Percentiles rank a stretch among this genome's conserved stretches.
These are phyloP conservation scores for Austroboletus rostrupii DNA, from an alignment of 1,284 basidiomycete genomes.

Conservation along the genomic window DNA sequence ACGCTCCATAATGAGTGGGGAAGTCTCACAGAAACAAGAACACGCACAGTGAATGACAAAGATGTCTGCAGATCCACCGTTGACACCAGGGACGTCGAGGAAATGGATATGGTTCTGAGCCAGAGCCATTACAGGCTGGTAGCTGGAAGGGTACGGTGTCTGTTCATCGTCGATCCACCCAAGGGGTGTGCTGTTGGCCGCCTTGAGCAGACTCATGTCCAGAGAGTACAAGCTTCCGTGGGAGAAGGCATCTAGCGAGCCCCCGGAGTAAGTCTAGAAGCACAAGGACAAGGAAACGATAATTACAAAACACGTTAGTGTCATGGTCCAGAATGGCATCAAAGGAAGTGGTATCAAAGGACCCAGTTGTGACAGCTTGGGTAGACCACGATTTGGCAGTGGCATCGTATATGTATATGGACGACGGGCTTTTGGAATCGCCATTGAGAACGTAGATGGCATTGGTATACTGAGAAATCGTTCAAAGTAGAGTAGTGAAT, in stretches of 20 bases:
- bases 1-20: background rate
- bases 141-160: conserved; percentile 50
- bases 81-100: conserved; percentile 64
- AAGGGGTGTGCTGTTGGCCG: conserved; percentile 53
- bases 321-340: conserved; percentile 81
- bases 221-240: conserved; percentile 59
- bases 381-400: conserved; percentile 61
- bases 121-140: conserved; percentile 71
- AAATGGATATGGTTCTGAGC: conserved; percentile 81
- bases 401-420: conserved; percentile 68
- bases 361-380: conserved; percentile 47
- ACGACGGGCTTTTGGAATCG: conserved; percentile 60
- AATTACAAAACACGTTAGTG: conserved; percentile 75
- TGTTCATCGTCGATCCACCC: conserved; percentile 60
- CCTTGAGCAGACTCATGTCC: conserved; percentile 59
- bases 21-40: background rate
- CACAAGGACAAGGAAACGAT: conserved; percentile 9
- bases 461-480: conserved; percentile 55
- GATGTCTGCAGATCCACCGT: conserved; percentile 68
- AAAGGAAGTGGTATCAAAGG: conserved; percentile 54
- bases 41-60: conserved; percentile 85
- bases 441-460: conserved; percentile 78
- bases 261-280: background rate
- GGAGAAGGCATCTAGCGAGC: conserved; percentile 54
- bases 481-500: background rate